Evolutionary conservation across 2,329 filamentous ascomycete species (phyloP), one percentile per base, ranked within the genome.

Genomic region (Aspergillus sp.): DNA sequence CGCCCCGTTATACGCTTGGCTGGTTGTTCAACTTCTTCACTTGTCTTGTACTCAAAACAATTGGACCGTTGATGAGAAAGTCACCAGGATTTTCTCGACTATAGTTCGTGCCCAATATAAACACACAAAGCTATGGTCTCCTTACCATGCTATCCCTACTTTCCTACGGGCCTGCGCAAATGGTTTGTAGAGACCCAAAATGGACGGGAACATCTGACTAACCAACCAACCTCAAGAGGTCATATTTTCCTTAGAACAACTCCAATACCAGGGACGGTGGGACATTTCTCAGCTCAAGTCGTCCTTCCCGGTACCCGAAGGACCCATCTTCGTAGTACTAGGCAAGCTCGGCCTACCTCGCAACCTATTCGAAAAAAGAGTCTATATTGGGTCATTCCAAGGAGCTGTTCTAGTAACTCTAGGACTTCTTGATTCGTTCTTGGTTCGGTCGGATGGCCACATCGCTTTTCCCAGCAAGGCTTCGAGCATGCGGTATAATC

Each of bases 1-100:
- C 34, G 78, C 79, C 4, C 82, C 80, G 5, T 74, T 87, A 22
- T 77, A 82, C 59, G 70, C 83, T 22, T 83, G 81, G 79, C 71
- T 87, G 33, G 70, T 83, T 40, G 77, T 83, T 15, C 81, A 79
- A 51, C 67, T 86, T 33, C 69, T 86, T 50, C 74, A 77, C 34
- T 64, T 86, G 40, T 71, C 80, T 46, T 73, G 75, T 44, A 70
- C 72, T 51, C 73, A 75, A 56, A 74, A 74, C 37, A 74, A 77
- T 57, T 68, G 75, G 24, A 60, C 64, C 19, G 65, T 84, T 9
- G 75, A 76, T 49, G 65, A 76, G 22, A 71, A 73, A 57, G 74
- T 66, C 56, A 79, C 45, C 60, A 59, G 41, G 65, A 72, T 67
- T 62, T 79, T 64, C 50, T 70, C 62, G 62, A 72, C 62, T 33